A percentile compares a stretch with the other conserved stretches of the same genome.
phyloP scores from a whole-genome alignment of 1,284 basidiomycete genomes.

The Pholiota adiposa region DNA sequence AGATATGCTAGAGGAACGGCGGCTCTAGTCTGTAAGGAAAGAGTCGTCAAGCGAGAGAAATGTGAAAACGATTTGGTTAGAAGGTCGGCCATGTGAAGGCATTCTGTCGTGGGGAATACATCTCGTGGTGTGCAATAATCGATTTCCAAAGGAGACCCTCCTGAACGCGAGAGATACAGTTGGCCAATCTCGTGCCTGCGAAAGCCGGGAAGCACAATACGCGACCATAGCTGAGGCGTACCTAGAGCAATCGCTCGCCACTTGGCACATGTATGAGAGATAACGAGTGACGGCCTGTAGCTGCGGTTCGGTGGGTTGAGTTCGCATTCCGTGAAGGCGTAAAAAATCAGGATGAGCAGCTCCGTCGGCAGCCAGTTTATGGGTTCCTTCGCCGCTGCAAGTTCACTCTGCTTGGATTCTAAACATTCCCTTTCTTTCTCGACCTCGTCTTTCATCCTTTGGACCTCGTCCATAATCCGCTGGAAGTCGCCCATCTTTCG shows the following conservation, averaged over 20 bases:
- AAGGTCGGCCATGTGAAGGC: slow-evolving; percentile 20
- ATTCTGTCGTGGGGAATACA: slow-evolving; percentile 20
- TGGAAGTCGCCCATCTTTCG: slow-evolving; percentile 42
- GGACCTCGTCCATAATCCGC: slow-evolving; percentile 43
- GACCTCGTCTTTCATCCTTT: slow-evolving; percentile 38
- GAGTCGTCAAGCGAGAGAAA: slow-evolving; percentile 34
- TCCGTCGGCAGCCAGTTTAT: slow-evolving; percentile 55
- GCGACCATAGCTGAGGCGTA: slow-evolving; percentile 49
- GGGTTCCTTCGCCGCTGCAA: slow-evolving; percentile 45
- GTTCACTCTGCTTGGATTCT: slow-evolving; percentile 31
- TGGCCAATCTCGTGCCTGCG: slow-evolving; percentile 30
- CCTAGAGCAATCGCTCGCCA: slow-evolving; percentile 48
- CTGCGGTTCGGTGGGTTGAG: slow-evolving; percentile 19
- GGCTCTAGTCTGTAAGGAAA: slow-evolving; percentile 38
- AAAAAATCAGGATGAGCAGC: slow-evolving; percentile 49
- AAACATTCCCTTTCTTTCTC: slow-evolving; percentile 35
- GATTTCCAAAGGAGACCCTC: slow-evolving; percentile 38
- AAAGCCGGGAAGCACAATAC: slow-evolving; percentile 34
- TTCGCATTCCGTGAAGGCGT: slow-evolving; percentile 25
- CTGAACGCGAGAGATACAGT: slow-evolving; percentile 41
- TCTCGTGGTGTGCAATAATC: slow-evolving; percentile 31
- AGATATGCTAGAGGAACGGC: slow-evolving; percentile 28
- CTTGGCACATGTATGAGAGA: slow-evolving; percentile 51
- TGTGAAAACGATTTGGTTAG: slow-evolving; percentile 28
- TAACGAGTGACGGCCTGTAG: slow-evolving; percentile 36